Base-by-base conservation (phyloP, 75 land plant genomes). In the Ceratopteris richardii region DNA sequence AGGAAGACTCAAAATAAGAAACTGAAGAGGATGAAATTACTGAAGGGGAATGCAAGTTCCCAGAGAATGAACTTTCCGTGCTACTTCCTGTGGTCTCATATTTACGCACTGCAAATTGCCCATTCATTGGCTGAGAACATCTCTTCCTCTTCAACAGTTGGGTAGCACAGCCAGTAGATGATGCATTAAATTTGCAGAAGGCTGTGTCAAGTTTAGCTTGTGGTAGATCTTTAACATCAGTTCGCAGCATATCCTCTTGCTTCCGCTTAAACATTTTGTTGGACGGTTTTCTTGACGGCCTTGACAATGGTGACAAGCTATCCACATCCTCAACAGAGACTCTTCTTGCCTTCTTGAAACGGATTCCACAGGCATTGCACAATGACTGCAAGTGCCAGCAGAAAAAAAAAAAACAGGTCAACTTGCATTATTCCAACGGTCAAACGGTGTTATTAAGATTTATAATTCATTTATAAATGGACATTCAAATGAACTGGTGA, bases 321-420 rank as follows among this genome's bases (percentile, higher is more conserved):
- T 46, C 50, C 1, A 24, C 66, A 21, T 17, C 14, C 4, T 36
- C 40, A 31, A 16, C 23, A 23, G 18, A 44, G 46, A 19, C 10
- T 18, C 25, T 61, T 25, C 66, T 56, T 51, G 56, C 57, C 24
- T 80, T 80, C 71, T 72, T 76, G 66, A 56, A 72, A 3, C 80
- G 67, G 30, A 80, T 80, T 23, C 83, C 83, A 56, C 83, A 80
- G 0, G 83, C 83, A 37, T 80, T 80, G 64, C 80, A 80, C 12
- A 80, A 61, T 0, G 80, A 80, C 80, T 80, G 79, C 51, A 40
- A 24, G 18, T 22, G 14, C 14, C 14, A 40, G 42, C 9, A 40
- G 14, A 40, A n/a, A n/a, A n/a, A n/a, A n/a, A n/a, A n/a, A n/a
- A n/a, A n/a, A n/a, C n/a, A n/a, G n/a, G n/a, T n/a, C n/a, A n/a